These are phyloP conservation scores for Zoysia matrella DNA, from an alignment of 202 grass and related monocot species.

Conservation along the genomic window DNA sequence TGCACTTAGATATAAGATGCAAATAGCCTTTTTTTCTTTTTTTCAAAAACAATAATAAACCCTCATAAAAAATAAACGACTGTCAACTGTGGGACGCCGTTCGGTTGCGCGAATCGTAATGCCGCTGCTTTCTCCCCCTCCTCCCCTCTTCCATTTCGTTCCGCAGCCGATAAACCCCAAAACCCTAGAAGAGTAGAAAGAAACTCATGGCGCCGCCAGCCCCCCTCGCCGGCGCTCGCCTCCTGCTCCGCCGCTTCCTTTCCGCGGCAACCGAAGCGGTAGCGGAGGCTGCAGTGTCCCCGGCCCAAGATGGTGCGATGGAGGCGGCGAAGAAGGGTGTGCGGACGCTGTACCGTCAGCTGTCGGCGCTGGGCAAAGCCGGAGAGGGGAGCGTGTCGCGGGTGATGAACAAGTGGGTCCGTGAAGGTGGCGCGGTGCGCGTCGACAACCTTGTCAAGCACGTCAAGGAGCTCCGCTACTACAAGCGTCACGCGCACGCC, in stretches of 20 bases:
- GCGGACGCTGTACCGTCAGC: slow-evolving; percentile 52
- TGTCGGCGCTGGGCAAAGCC: slow-evolving; percentile 51
- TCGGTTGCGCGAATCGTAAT: too few species aligned
- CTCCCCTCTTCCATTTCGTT: too few species aligned
- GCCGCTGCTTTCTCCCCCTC: too few species aligned
- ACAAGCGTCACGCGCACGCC: slow-evolving; percentile 59
- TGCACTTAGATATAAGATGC: too few species aligned
- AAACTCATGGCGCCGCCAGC: slow-evolving; percentile 1
- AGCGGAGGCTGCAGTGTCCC: not conserved
- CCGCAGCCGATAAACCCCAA: not conserved
- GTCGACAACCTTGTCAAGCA: slow-evolving; percentile 47
- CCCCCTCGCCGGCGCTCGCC: not conserved
- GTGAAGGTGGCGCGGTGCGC: slow-evolving; percentile 43
- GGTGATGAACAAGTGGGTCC: slow-evolving; percentile 71
- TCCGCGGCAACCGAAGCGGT: slow-evolving; percentile 22
- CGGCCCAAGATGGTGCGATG: not conserved
- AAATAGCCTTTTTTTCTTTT: too few species aligned
- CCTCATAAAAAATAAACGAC: too few species aligned
- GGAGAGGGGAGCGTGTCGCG: slow-evolving; percentile 53
- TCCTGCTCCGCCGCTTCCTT: slow-evolving; percentile 29
- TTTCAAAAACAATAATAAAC: too few species aligned
- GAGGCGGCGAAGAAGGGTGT: slow-evolving; percentile 27
- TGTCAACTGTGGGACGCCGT: too few species aligned
- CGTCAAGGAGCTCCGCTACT: slow-evolving; percentile 73
- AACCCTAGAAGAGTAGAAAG: not conserved